A percentile compares a stretch with the other conserved stretches of the same genome.
These are phyloP conservation scores for Herpetomonas muscarum DNA, from an alignment of 208 protist species.

Conservation along the genomic window DNA sequence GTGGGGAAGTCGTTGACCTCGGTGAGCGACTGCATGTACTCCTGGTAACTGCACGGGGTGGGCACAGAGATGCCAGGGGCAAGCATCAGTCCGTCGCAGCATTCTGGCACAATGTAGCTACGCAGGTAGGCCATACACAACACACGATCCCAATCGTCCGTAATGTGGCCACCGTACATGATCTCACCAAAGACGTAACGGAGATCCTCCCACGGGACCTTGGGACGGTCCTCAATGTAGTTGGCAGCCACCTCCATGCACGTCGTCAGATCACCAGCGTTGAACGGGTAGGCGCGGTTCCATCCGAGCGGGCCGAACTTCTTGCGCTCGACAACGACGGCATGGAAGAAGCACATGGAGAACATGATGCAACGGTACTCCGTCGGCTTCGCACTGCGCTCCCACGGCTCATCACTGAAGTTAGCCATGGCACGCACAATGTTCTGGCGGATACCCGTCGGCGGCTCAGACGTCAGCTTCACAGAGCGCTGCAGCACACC, in stretches of 20 bases:
- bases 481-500: slow-evolving; percentile 98
- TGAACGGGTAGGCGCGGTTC: slow-evolving; percentile 98
- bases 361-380: slow-evolving; percentile 98
- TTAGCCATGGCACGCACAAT: slow-evolving; percentile 94
- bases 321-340: slow-evolving; percentile 97
- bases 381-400: slow-evolving; percentile 93
- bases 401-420: slow-evolving; percentile 96
- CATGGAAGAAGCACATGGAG: slow-evolving; percentile 98
- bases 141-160: slow-evolving; percentile 97
- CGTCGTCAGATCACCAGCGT: slow-evolving; percentile 96
- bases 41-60: slow-evolving; percentile 82
- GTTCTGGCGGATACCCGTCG: slow-evolving; percentile 96
- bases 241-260: slow-evolving; percentile 96
- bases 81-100: slow-evolving; percentile 91
- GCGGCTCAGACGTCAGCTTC: slow-evolving; percentile 99
- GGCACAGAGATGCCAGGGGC: slow-evolving; percentile 91
- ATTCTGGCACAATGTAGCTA: slow-evolving; percentile 86
- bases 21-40: slow-evolving; percentile 95
- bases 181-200: slow-evolving; percentile 99
- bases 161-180: slow-evolving; percentile 99
- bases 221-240: slow-evolving; percentile 97
- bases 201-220: slow-evolving; percentile 98
- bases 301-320: slow-evolving; percentile 98
- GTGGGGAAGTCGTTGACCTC: slow-evolving; percentile 86
- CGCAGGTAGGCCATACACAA: slow-evolving; percentile 96